A percentile compares a stretch with the other conserved stretches of the same genome.
phyloP scores from a whole-genome alignment of 176 grass and related monocot genomes.

The Cymbopogon citratus region DNA sequence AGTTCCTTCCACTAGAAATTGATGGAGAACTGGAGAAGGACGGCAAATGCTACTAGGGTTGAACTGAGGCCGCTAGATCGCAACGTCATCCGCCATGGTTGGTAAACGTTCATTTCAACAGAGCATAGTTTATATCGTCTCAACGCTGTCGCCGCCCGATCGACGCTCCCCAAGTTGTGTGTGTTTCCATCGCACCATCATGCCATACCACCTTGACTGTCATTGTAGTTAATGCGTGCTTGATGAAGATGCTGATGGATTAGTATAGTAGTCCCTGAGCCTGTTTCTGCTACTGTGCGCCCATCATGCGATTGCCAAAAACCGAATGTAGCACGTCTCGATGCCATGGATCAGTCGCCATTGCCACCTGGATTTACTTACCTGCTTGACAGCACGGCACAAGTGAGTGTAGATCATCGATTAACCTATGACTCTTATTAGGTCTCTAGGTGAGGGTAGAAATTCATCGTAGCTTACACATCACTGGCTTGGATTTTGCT shows the following conservation, averaged over 20 bases:
- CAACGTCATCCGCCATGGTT: slow-evolving; percentile 15
- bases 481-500: neutral
- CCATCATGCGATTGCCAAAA: neutral
- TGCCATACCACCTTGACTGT: neutral
- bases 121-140: neutral
- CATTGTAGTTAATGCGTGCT: neutral
- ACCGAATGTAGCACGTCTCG: neutral
- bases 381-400: neutral
- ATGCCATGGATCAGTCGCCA: neutral
- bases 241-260: neutral
- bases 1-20: neutral
- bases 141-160: neutral
- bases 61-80: slow-evolving; percentile 9
- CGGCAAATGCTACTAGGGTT: neutral
- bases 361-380: neutral
- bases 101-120: slow-evolving; percentile 23
- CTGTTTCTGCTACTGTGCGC: neutral
- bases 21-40: neutral
- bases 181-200: neutral
- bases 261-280: neutral
- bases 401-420: neutral
- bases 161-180: neutral
- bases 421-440: neutral
- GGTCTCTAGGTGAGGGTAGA: neutral
- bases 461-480: neutral